Evolutionary conservation across 805 yeast genomes (phyloP).

Genomic region (Sungouiella thailandica): DNA sequence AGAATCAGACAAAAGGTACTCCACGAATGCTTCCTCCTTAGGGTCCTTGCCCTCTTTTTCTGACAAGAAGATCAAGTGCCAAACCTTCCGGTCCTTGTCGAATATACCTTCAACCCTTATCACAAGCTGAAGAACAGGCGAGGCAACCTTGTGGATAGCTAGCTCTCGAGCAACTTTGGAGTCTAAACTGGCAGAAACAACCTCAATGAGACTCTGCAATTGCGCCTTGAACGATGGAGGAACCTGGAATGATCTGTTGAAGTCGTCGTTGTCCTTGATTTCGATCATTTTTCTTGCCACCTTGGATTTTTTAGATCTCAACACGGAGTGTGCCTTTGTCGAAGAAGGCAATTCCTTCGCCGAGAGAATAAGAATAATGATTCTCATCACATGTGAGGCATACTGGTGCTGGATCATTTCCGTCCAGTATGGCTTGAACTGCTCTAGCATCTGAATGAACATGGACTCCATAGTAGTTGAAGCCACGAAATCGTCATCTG

Average conservation of each 20-base stretch:
- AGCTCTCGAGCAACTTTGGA: constrained; percentile 54
- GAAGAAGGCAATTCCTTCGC: constrained; percentile 78
- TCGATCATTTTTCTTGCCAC: constrained; percentile 93
- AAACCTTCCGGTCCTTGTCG: constrained; percentile 65
- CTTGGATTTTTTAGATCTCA: constrained; percentile 79
- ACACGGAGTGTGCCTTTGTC: constrained; percentile 59
- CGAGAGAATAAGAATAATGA: constrained; percentile 63
- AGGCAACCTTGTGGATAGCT: constrained; percentile 74
- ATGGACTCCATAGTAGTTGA: constrained; percentile 59
- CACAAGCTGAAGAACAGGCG: constrained; percentile 80
- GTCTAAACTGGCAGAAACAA: constrained; percentile 32
- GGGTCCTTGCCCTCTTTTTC: constrained; percentile 48
- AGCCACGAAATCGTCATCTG: constrained; percentile 28
- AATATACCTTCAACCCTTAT: constrained; percentile 78
- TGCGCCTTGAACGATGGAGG: constrained; percentile 65
- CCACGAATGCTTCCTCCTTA: constrained; percentile 75
- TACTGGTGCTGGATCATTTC: constrained; percentile 70
- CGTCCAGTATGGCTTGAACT: constrained; percentile 54
- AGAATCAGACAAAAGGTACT: constrained; percentile 75
- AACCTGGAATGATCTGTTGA: constrained; percentile 58
- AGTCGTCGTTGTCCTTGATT: constrained; percentile 72
- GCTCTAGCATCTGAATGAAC: constrained; percentile 61
- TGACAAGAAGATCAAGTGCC: constrained; percentile 57
- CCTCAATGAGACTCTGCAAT: constrained; percentile 45
- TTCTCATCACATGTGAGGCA: constrained; percentile 82